Base-by-base conservation (phyloP, 1,139 yeast genomes). In the Blastobotrys serpentis region DNA sequence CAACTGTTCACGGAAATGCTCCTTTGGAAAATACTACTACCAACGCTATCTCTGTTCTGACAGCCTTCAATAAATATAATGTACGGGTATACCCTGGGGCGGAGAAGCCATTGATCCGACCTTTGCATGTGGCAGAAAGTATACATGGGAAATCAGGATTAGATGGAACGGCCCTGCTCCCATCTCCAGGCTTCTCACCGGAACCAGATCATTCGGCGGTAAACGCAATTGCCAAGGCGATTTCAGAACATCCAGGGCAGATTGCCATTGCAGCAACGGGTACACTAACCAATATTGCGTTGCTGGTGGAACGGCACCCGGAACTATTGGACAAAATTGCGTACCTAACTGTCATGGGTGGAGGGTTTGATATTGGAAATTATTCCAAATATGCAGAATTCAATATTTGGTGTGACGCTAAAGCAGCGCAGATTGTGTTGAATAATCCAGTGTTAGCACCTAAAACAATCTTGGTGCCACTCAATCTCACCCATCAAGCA, bases 1-100 rank as follows among this genome's bases (percentile, higher is more conserved):
- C 95, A 16, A 84, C 96, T 0, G 86, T 85, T 5, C 86, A 82
- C 61, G 97, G 97, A 1, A 86, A 86, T 59, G 82, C 92, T 0
- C 75, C 88, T 1, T 69, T 86, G 14, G 72, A 71, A 4, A 72
- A 77, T 57, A 86, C 96, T 2, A 82, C 95, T 2, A 73, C 73
- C 49, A 88, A 88, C 61, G 77, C 95, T 0, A 67, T 86, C 44
- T 79, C 85, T 1, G 62, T 88, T 21, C 66, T 86, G 25, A 84
- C 89, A 4, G 80, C 80, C 1, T 70, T 81, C 51, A 76, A 76
- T 3, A 66, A 25, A 30, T 38, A 50, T 22, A 72, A 73, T n/a
- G 69, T 85, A 1, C 79, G 80, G 0, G 89, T 88, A 1, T 87
- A 78, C 57, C 70, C 79, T 4, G 96, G 96, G 0, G 79, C 80